Conservation (phyloP, 75 land plant species). For the Chamaecyparis obtusa region DNA sequence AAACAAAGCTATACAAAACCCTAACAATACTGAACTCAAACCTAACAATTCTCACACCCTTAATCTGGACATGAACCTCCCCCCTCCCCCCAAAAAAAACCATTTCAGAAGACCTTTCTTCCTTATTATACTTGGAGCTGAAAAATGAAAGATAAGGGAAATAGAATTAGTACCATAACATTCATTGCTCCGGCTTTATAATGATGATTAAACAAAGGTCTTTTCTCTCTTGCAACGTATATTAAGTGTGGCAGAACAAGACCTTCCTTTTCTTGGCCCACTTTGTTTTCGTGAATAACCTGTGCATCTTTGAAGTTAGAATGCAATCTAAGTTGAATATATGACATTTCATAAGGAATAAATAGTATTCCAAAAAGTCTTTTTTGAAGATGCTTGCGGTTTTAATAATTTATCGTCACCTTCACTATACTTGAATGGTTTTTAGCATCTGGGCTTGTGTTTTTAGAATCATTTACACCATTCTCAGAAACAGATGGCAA, state of each 20-base stretch:
- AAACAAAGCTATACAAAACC: too few relatives aligned
- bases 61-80: too few relatives aligned
- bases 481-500: not conserved
- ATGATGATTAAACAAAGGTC: constrained; percentile 25
- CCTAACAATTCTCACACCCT: too few relatives aligned
- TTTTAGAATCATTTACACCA: not conserved
- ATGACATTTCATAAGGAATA: too few relatives aligned
- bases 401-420: not conserved
- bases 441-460: not conserved
- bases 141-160: not conserved
- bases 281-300: not conserved
- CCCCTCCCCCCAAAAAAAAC: too few relatives aligned
- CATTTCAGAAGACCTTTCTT: too few relatives aligned
- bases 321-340: too few relatives aligned
- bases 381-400: not conserved
- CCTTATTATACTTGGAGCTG: not conserved
- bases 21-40: too few relatives aligned
- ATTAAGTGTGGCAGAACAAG: constrained; percentile 33
- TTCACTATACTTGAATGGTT: constrained; percentile 3
- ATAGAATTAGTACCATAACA: constrained; percentile 23
- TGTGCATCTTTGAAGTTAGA: not conserved
- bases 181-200: constrained; percentile 75
- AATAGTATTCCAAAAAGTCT: too few relatives aligned
- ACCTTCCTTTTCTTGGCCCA: not conserved
- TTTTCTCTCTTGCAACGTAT: constrained; percentile 52